A percentile compares a stretch with the other conserved stretches of the same genome.
Evolutionary conservation across 768 basidiomycete genomes (phyloP).

Genomic region (Calocera cornea): DNA sequence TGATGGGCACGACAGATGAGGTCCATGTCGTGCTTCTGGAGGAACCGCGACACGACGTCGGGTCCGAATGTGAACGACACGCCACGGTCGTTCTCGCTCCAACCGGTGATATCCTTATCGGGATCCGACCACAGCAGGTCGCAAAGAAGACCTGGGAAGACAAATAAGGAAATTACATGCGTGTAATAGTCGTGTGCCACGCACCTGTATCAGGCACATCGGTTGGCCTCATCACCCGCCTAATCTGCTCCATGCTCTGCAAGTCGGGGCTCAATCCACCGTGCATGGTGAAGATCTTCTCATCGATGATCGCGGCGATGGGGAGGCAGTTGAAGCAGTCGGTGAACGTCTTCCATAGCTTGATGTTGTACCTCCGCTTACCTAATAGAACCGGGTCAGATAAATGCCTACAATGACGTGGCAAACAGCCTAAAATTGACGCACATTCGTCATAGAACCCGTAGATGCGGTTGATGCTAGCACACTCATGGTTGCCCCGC

Average conservation of each 20-base stretch:
- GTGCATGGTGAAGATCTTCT: slow-evolving; percentile 99
- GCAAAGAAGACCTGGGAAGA: slow-evolving; percentile 63
- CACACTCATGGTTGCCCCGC: slow-evolving; percentile 97
- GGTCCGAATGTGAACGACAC: slow-evolving; percentile 99
- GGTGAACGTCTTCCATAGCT: slow-evolving; percentile 99
- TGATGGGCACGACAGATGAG: slow-evolving; percentile 97
- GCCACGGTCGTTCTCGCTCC: slow-evolving; percentile 98
- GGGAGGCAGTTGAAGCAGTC: slow-evolving; percentile 99
- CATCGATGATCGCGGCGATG: slow-evolving; percentile 98
- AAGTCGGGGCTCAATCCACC: slow-evolving; percentile 93
- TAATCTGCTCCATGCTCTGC: slow-evolving; percentile 99
- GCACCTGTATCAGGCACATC: slow-evolving; percentile 96
- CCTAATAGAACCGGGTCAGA: slow-evolving; percentile 35
- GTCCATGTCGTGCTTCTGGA: slow-evolving; percentile 99
- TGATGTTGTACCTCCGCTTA: slow-evolving; percentile 99
- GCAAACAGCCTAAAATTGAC: slow-evolving; percentile 23
- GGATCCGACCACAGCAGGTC: slow-evolving; percentile 98
- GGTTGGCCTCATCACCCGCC: slow-evolving; percentile 95
- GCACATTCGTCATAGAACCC: slow-evolving; percentile 99
- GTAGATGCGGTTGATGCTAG: slow-evolving; percentile 98
- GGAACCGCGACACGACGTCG: slow-evolving; percentile 93
- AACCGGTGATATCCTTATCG: slow-evolving; percentile 97
- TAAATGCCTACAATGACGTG: background rate
- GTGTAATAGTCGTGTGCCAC: background rate
- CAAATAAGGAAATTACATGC: background rate